A percentile compares a stretch with the other conserved stretches of the same genome.
Conservation (phyloP, 2,329 filamentous ascomycete species). For the Alternaria dauci region DNA sequence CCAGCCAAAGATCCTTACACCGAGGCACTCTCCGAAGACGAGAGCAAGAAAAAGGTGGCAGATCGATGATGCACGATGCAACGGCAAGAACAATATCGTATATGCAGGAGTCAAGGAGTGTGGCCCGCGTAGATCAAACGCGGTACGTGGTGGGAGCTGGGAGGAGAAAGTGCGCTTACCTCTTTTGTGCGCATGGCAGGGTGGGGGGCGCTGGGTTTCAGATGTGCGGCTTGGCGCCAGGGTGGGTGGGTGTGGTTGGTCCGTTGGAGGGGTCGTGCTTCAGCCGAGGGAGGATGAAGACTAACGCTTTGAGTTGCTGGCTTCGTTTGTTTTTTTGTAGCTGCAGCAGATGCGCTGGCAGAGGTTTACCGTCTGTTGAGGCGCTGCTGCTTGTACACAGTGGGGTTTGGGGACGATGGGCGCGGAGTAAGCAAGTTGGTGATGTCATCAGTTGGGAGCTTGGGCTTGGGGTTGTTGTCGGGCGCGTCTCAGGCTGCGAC, state of each 20-base stretch:
- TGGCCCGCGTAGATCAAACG: slow-evolving; percentile 21
- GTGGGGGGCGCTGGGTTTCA: slow-evolving; percentile 9
- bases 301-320: not conserved
- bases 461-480: not conserved
- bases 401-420: not conserved
- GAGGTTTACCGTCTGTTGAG: not conserved
- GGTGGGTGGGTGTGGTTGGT: slow-evolving; percentile 16
- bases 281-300: not conserved
- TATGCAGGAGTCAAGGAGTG: slow-evolving; percentile 7
- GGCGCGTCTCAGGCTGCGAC: not conserved
- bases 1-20: not conserved
- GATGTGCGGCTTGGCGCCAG: slow-evolving; percentile 10
- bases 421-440: not conserved
- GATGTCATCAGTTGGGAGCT: slow-evolving; percentile 1
- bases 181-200: slow-evolving; percentile 2
- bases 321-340: not conserved
- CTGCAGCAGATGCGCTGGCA: not conserved
- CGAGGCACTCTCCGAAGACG: not conserved
- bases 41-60: not conserved
- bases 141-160: not conserved
- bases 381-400: not conserved
- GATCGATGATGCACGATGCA: not conserved
- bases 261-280: not conserved
- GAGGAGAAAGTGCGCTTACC: not conserved
- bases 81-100: slow-evolving; percentile 6